Evolutionary conservation across 129 eudicot genomes (phyloP).

Genomic region (Saposhnikovia divaricata): DNA sequence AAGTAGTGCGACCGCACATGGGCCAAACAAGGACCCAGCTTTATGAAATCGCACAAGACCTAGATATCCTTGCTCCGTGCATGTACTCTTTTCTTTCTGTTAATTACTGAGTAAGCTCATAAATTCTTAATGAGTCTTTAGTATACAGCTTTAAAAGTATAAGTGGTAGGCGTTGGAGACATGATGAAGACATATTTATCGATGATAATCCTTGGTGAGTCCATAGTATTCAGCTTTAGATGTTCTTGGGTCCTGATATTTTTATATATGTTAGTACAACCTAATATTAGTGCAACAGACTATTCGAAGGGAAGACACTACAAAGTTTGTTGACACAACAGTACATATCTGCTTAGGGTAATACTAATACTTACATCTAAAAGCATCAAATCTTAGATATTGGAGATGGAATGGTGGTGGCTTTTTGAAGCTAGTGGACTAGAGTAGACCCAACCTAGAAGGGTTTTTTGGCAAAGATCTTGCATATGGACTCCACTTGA

Average conservation of each 20-base stretch:
- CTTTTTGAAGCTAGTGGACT: conserved; percentile 12
- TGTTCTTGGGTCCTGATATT: background rate
- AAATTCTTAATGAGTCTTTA: background rate
- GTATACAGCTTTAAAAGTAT: background rate
- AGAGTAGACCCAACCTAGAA: background rate
- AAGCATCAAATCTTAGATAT: conserved; percentile 4
- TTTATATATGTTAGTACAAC: background rate
- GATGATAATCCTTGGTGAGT: background rate
- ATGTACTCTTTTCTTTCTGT: background rate
- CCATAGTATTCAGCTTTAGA: background rate
- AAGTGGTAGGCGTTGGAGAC: background rate
- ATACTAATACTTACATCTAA: background rate
- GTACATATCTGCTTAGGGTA: background rate
- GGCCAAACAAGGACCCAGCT: background rate
- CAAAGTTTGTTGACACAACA: background rate
- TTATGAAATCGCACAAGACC: background rate
- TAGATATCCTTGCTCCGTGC: background rate
- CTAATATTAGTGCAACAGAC: background rate
- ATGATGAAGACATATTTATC: background rate
- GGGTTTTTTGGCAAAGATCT: conserved; percentile 6
- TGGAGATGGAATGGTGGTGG: conserved; percentile 9
- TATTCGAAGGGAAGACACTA: background rate
- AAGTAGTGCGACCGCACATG: background rate
- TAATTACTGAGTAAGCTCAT: background rate
- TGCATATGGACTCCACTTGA: conserved; percentile 13